Evolutionary conservation across 345 rosid species (phyloP), one percentile per base, ranked within the genome.

Genomic region (Salix dunnii): DNA sequence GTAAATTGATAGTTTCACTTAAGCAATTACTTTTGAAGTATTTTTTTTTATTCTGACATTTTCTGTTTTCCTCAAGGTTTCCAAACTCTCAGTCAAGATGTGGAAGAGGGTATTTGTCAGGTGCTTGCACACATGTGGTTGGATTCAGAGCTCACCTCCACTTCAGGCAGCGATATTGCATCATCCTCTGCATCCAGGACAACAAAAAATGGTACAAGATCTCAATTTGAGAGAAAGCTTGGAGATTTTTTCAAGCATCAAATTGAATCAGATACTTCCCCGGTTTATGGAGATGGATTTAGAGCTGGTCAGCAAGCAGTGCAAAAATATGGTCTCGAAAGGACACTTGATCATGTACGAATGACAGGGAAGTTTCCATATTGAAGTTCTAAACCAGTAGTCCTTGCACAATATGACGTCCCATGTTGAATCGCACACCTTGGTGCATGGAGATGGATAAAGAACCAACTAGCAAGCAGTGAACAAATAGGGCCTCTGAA

Each of bases 91-190:
- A 89, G 88, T 62, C 98, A 89, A 85, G 97, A 96, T 53, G 95
- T 93, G 43, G 98, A 96, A 83, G 99, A 93, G 85, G 99, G 99
- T 17, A 92, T 96, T 70, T 96, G 99, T 76, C 99, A 94, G 86
- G 99, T 96, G 71, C 84, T 96, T 71, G 99, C 99, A 67, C 95
- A 92, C 84, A 85, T 89, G 94, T 96, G 99, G 99, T 82, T 96
- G 63, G 89, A 86, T 38, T 73, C 87, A 0, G 86, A 92, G 88
- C 89, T 93, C 14, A 55, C 60, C 35, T 67, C 85, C 60, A 76
- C 82, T 78, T 82, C 90, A 12, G 82, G 82, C 48, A 76, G 75
- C 77, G 76, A 74, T 42, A 75, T 73, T 65, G 84, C 97, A 43
- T 74, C 92, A 10, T 79, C 96, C 0, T 78, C 89, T 38, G 85